phyloP scores from a whole-genome alignment of 2,329 filamentous ascomycete genomes.

The Apiospora kogelbergensis region DNA sequence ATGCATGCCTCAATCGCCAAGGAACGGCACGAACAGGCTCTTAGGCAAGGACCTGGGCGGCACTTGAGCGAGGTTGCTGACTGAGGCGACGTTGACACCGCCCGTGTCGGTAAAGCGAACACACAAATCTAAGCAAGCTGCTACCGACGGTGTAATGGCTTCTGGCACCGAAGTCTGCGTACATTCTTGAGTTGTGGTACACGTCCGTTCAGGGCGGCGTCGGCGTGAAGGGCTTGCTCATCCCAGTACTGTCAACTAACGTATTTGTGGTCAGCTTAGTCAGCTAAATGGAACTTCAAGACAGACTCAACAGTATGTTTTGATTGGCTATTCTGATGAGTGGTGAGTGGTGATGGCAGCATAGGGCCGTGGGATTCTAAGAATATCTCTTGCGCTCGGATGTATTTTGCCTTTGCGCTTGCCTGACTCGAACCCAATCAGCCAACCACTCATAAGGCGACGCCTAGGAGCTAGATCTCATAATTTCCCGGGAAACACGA shows the following conservation, averaged over 20 bases:
- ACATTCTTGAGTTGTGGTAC: neutral
- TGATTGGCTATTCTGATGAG: too few species aligned
- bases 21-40: neutral
- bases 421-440: neutral
- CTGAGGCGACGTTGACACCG: neutral
- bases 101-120: neutral
- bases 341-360: neutral
- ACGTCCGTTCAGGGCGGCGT: neutral
- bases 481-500: neutral
- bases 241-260: neutral
- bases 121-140: neutral
- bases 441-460: neutral
- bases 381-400: neutral
- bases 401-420: neutral
- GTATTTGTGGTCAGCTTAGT: too few species aligned
- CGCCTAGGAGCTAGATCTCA: neutral
- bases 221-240: neutral
- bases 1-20: constrained; percentile 14
- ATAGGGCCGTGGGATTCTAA: neutral
- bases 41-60: neutral
- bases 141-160: neutral
- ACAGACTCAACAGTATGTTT: too few species aligned
- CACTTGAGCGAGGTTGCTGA: neutral
- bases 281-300: too few species aligned
- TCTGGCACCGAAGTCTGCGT: neutral